Base-by-base conservation (phyloP, 1,139 yeast species). In the Pichia kudriavzevii region DNA sequence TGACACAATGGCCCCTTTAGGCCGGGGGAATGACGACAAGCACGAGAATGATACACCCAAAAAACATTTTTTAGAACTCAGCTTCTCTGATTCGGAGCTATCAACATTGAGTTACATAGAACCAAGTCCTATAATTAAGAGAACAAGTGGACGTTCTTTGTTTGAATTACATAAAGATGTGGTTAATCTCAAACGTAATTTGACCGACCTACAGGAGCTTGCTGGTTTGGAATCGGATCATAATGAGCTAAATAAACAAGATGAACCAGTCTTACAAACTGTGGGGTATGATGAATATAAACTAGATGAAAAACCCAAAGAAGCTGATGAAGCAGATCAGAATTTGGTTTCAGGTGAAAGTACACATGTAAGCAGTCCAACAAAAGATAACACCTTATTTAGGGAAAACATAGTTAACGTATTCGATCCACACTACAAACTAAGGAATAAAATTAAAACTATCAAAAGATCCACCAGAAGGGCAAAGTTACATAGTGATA, bases 391-490 rank as follows among this genome's bases (percentile, higher is more conserved):
- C 20, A 31, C 4, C 47, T 38, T 43, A 41, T 5, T 31, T 35
- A 27, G 22, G 20, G 27, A 22, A 18, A 31, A 31, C 29, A 21
- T 44, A 12, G 30, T 48, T 46, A 39, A 61, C 56, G 49, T 60
- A 61, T 39, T 63, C 22, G 42, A 43, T 27, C 38, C 38, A 18
- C 34, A 32, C 35, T 26, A 16, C 21, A 42, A 32, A 18, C 39
- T 33, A 14, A 37, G 42, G 31, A 46, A 36, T 13, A 44, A 42
- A 35, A 57, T 32, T n/a, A 48, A 54, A 37, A 60, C 78, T 0
- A 79, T 72, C 34, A 79, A 79, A 59, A 61, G 88, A 50, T 70
- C 76, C 4, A 77, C 85, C 0, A 63, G 79, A 44, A 63, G 79
- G 39, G 75, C 72, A 53, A 72, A 69, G 40, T 67, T 78, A 45